Evolutionary conservation across 164 flowering plant species (phyloP).

Genomic region (Brasenia schreberi): DNA sequence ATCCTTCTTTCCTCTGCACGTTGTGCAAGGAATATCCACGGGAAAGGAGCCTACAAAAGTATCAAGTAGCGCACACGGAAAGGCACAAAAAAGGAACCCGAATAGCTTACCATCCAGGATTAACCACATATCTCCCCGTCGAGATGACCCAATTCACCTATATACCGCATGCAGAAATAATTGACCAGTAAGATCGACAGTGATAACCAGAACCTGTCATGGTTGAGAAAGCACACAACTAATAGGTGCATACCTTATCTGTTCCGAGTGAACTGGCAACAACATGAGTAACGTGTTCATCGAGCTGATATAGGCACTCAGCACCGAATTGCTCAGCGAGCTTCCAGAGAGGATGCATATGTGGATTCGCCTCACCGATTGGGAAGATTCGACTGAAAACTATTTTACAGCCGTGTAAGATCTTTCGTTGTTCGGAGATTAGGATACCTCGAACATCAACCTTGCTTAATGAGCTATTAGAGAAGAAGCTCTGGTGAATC

Average conservation of each 20-base stretch:
- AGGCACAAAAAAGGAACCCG: too few species aligned
- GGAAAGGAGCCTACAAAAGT: too few species aligned
- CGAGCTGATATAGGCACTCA: slow-evolving; percentile 74
- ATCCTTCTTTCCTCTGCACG: too few species aligned
- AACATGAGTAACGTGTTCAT: slow-evolving; percentile 96
- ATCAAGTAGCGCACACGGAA: too few species aligned
- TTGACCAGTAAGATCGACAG: background rate
- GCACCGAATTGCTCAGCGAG: slow-evolving; percentile 98
- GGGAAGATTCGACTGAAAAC: slow-evolving; percentile 91
- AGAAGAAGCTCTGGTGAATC: slow-evolving; percentile 70
- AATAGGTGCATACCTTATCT: slow-evolving; percentile 48
- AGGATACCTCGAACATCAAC: slow-evolving; percentile 83
- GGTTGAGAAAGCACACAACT: too few species aligned
- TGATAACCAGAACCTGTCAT: too few species aligned
- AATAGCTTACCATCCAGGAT: slow-evolving; percentile 85
- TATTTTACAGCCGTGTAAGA: slow-evolving; percentile 74
- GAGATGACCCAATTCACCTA: slow-evolving; percentile 98
- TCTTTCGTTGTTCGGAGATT: slow-evolving; percentile 39
- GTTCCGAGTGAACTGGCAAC: slow-evolving; percentile 94
- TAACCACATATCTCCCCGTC: slow-evolving; percentile 78
- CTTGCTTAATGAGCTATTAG: slow-evolving; percentile 46
- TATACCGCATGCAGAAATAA: slow-evolving; percentile 4
- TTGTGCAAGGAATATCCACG: too few species aligned
- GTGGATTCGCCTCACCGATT: slow-evolving; percentile 80
- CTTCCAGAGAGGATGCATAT: slow-evolving; percentile 85